Conservation (phyloP, 257 asterid genomes). For the Plantago ovata region DNA sequence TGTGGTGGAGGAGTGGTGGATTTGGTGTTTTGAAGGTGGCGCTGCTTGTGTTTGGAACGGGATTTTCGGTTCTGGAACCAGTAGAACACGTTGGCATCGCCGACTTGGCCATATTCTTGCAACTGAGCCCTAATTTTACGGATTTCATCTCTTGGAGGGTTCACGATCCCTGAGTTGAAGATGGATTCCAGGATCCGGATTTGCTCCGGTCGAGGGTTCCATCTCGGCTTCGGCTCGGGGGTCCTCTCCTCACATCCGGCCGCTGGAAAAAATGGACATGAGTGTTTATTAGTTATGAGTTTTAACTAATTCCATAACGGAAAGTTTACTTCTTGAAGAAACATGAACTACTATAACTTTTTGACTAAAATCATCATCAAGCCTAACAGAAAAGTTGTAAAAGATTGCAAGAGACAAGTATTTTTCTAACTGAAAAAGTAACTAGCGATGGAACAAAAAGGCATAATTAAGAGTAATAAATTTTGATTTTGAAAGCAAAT, state of each 20-base stretch:
- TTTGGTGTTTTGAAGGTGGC: slow-evolving; percentile 47
- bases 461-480: background rate
- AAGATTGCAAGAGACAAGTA: too few relatives aligned
- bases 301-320: too few relatives aligned
- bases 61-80: slow-evolving; percentile 99
- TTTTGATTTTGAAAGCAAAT: too few relatives aligned
- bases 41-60: slow-evolving; percentile 84
- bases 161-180: slow-evolving; percentile 94
- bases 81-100: slow-evolving; percentile 94
- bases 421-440: too few relatives aligned
- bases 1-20: slow-evolving; percentile 19
- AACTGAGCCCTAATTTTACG: slow-evolving; percentile 76
- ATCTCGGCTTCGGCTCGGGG: slow-evolving; percentile 92
- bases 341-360: too few relatives aligned
- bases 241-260: slow-evolving; percentile 65
- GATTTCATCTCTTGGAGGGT: slow-evolving; percentile 92
- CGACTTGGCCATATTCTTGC: slow-evolving; percentile 89
- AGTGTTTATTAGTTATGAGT: too few relatives aligned
- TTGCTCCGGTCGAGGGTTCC: slow-evolving; percentile 97
- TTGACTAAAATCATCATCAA: too few relatives aligned
- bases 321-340: too few relatives aligned
- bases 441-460: too few relatives aligned
- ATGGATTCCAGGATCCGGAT: slow-evolving; percentile 80
- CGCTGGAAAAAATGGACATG: background rate
- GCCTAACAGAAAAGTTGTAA: too few relatives aligned